Base-by-base conservation (phyloP, 2,329 filamentous ascomycete species). In the Aphanocladium album region DNA sequence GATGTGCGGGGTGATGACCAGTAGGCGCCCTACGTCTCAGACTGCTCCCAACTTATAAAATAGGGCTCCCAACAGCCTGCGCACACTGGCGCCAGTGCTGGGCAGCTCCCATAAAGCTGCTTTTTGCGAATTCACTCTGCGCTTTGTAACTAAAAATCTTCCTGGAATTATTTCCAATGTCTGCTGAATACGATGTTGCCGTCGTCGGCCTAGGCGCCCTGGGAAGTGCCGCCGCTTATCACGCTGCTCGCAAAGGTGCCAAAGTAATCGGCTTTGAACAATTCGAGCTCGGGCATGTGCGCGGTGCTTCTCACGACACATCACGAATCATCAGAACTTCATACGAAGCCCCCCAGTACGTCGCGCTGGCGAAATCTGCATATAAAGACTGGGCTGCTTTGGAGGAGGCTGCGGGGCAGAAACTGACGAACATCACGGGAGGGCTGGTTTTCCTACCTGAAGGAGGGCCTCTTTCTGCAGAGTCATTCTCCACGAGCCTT, bases 301-400 rank as follows among this genome's bases (percentile, higher is more conserved):
- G 63, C 17, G 67, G 67, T 21, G 66, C 67, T 1, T 69, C 67
- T 0, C 64, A 67, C 41, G 67, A 69, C n/a, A 69, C 67, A 0
- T 69, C 67, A 0, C 64, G 67, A 1, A 69, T 69, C 3, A 60
- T 69, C 8, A 63, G 67, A 12, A 68, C 64, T 0, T 69, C 67
- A 0, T 67, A 69, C 8, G 63, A 64, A 1, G 57, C 64, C 2
- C 64, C 67, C 4, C 63, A 69, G 17, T 67, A 69, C 12, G 67
- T 69, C 0, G 62, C 66, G 0, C 64, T 69, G 2, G 67, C 67
- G 0, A 61, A 63, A 6, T 61, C 64, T 0, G 67, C 67, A 9
- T 68, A 69, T 37, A 62, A 64, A 19, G 67, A 68, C 35, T 69
- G 67, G 67, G 61, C 62, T 3, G 62, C 62, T 2, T 60, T 69